Evolutionary conservation across 2,329 filamentous ascomycete species (phyloP).

Genomic region (Xylaria sp.): DNA sequence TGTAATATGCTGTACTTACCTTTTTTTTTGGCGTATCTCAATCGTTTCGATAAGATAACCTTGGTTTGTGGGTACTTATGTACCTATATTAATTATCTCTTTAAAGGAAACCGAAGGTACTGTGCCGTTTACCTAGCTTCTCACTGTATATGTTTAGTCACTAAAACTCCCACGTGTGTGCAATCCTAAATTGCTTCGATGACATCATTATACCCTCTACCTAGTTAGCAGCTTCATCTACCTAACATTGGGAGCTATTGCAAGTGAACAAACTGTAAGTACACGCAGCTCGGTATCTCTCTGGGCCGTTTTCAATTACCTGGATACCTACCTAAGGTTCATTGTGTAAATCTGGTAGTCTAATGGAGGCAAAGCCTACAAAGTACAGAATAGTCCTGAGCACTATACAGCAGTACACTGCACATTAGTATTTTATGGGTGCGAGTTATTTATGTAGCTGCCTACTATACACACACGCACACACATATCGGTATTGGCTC

Average conservation of each 20-base stretch:
- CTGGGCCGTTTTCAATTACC: too few relatives aligned
- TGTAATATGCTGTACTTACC: neutral
- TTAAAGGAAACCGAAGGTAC: neutral
- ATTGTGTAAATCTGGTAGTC: neutral
- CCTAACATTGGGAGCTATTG: neutral
- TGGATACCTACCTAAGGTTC: too few relatives aligned
- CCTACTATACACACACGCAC: too few relatives aligned
- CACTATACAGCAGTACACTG: neutral
- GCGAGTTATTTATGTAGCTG: neutral
- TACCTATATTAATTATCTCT: too few relatives aligned
- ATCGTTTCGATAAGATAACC: constrained; percentile 21
- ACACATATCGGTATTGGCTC: too few relatives aligned
- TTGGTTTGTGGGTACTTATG: too few relatives aligned
- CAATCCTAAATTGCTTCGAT: neutral
- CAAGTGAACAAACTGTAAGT: too few relatives aligned
- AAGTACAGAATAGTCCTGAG: neutral
- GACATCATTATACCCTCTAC: neutral
- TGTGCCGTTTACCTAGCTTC: too few relatives aligned
- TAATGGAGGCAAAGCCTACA: neutral
- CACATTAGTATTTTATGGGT: neutral
- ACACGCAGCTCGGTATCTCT: too few relatives aligned
- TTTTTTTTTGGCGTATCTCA: neutral
- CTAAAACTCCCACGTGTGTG: neutral
- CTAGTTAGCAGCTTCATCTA: neutral
- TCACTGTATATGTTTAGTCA: neutral